Evolutionary conservation across 2,329 filamentous ascomycete genomes (phyloP).

Genomic region (Phaeosphaeriaceae sp.): DNA sequence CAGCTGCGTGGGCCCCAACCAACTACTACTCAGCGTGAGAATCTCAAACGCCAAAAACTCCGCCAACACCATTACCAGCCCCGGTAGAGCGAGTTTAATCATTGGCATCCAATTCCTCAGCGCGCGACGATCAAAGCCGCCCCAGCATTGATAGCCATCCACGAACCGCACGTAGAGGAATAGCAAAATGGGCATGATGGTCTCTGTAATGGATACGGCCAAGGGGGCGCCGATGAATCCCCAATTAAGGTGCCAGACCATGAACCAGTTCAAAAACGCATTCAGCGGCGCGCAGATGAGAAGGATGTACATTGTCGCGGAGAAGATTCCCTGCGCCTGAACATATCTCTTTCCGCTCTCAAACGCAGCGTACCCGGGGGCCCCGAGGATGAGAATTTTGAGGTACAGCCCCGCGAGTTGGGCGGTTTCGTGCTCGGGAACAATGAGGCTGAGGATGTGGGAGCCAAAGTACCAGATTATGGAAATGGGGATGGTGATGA

Average conservation of each 20-base stretch:
- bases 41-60: constrained; percentile 95
- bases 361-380: constrained; percentile 78
- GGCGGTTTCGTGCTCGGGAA: constrained; percentile 76
- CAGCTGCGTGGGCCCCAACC: constrained; percentile 79
- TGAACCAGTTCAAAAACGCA: constrained; percentile 79
- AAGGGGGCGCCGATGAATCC: constrained; percentile 80
- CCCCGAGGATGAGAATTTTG: constrained; percentile 72
- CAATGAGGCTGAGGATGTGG: constrained; percentile 67
- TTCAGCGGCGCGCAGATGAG: constrained; percentile 84
- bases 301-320: constrained; percentile 82
- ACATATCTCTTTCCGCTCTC: constrained; percentile 85
- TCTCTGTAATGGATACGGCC: constrained; percentile 78
- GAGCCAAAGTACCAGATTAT: constrained; percentile 75
- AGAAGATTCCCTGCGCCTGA: constrained; percentile 88
- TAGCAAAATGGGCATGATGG: constrained; percentile 74
- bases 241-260: constrained; percentile 70
- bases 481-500: constrained; percentile 75
- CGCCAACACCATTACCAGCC: constrained; percentile 91
- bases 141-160: constrained; percentile 79
- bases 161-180: constrained; percentile 77
- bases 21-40: constrained; percentile 81
- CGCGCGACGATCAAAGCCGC: constrained; percentile 75
- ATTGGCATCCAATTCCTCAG: constrained; percentile 81
- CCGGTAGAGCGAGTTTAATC: constrained; percentile 86
- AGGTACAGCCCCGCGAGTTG: constrained; percentile 79